These are phyloP conservation scores for Arachnomyces sp. DNA, from an alignment of 2,329 filamentous ascomycete genomes.

Conservation along the genomic window DNA sequence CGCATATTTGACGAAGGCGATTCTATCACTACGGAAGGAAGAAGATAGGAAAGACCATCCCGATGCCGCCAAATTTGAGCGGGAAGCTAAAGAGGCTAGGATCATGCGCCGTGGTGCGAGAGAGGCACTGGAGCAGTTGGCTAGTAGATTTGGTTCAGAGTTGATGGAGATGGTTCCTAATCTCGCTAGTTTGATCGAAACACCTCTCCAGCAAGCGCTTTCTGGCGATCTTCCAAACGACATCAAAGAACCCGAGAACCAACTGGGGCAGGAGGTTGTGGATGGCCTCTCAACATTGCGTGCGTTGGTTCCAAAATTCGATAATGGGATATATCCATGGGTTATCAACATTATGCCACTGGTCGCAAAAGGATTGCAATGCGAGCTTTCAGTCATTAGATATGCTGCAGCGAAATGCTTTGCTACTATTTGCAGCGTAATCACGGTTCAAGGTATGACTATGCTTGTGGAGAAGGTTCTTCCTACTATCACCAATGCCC, in stretches of 20 bases:
- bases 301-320: conserved; percentile 83
- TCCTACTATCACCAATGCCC: conserved; percentile 81
- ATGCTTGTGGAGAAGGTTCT: conserved; percentile 88
- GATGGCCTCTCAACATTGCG: conserved; percentile 90
- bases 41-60: conserved; percentile 90
- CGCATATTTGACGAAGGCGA: conserved; percentile 66
- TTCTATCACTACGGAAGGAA: conserved; percentile 92
- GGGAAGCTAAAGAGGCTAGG: conserved; percentile 78
- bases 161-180: conserved; percentile 81
- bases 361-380: conserved; percentile 80
- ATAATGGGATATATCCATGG: conserved; percentile 67
- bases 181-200: conserved; percentile 71
- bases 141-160: conserved; percentile 66
- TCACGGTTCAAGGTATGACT: conserved; percentile 91
- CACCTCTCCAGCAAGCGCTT: conserved; percentile 69
- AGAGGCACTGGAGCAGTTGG: conserved; percentile 83
- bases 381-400: conserved; percentile 80
- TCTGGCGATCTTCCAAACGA: conserved; percentile 62
- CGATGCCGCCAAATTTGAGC: conserved; percentile 82
- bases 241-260: conserved; percentile 64
- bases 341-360: conserved; percentile 76
- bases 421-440: conserved; percentile 93
- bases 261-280: conserved; percentile 83
- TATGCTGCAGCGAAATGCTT: conserved; percentile 97
- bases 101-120: conserved; percentile 91